Evolutionary conservation across 805 yeast species (phyloP).

Genomic region (Ogataea allantospora): DNA sequence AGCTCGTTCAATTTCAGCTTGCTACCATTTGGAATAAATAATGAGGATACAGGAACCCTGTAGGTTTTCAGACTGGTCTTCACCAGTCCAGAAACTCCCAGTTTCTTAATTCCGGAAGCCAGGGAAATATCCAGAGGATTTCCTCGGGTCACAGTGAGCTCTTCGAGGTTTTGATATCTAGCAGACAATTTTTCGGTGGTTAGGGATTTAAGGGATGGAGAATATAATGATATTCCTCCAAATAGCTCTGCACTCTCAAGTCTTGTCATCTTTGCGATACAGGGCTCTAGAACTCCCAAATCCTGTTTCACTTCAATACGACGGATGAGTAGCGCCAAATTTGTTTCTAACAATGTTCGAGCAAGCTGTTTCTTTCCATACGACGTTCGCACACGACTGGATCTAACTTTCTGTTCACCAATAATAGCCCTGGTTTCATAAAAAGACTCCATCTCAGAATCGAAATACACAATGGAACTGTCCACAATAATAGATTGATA

Average conservation of each 20-base stretch:
- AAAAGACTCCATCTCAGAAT: slow-evolving; percentile 21
- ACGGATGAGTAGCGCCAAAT: slow-evolving; percentile 1
- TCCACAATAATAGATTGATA: slow-evolving; percentile 28
- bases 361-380: slow-evolving; percentile 26
- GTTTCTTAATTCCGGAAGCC: too few relatives aligned
- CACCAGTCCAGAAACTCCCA: not conserved
- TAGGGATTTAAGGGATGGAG: not conserved
- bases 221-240: not conserved
- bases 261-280: slow-evolving; percentile 2
- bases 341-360: slow-evolving; percentile 11
- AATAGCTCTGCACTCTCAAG: slow-evolving; percentile 1
- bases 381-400: slow-evolving; percentile 21
- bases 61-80: slow-evolving; percentile 5
- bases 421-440: slow-evolving; percentile 15
- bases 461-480: slow-evolving; percentile 21
- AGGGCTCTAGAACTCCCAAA: not conserved
- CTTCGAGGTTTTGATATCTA: not conserved
- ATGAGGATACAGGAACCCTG: slow-evolving; percentile 1
- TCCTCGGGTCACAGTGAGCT: not conserved
- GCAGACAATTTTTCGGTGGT: not conserved
- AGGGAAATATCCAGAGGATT: not conserved
- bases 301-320: slow-evolving; percentile 3
- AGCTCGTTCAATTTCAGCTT: slow-evolving; percentile 17
- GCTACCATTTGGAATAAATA: not conserved
- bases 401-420: slow-evolving; percentile 14